Evolutionary conservation across 2,329 filamentous ascomycete genomes (phyloP).

Genomic region (Xylaria sp.): DNA sequence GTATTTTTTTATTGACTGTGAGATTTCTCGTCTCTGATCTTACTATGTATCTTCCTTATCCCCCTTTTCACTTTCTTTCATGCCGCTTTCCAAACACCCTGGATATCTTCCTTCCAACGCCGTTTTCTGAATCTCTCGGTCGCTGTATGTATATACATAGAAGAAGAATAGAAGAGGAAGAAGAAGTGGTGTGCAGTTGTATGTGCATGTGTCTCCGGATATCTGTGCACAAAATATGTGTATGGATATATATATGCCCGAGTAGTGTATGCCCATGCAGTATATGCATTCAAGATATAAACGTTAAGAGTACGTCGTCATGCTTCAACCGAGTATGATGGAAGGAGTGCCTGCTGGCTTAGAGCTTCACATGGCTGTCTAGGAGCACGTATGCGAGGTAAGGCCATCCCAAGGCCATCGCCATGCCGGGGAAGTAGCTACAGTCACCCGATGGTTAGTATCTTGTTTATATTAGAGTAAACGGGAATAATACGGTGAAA

Average conservation of each 20-base stretch:
- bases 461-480: no score
- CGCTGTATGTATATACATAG: conserved; percentile 25
- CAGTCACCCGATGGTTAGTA: conserved; percentile 2
- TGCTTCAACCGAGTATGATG: neutral
- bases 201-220: neutral
- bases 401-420: conserved; percentile 55
- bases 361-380: conserved; percentile 34
- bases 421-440: conserved; percentile 53
- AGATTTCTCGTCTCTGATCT: neutral
- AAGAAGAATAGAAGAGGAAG: conserved; percentile 20
- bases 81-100: conserved; percentile 2
- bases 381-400: conserved; percentile 39
- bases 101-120: conserved; percentile 28
- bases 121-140: conserved; percentile 2
- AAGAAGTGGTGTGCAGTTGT: neutral
- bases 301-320: no score
- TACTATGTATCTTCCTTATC: neutral
- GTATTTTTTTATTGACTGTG: neutral
- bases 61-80: neutral
- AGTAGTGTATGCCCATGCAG: no score
- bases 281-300: no score
- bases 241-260: no score
- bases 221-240: no score
- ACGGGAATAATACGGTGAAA: no score
- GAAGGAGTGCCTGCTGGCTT: neutral